Conservation (phyloP, 345 rosid genomes). For the Gossypium stocksii region DNA sequence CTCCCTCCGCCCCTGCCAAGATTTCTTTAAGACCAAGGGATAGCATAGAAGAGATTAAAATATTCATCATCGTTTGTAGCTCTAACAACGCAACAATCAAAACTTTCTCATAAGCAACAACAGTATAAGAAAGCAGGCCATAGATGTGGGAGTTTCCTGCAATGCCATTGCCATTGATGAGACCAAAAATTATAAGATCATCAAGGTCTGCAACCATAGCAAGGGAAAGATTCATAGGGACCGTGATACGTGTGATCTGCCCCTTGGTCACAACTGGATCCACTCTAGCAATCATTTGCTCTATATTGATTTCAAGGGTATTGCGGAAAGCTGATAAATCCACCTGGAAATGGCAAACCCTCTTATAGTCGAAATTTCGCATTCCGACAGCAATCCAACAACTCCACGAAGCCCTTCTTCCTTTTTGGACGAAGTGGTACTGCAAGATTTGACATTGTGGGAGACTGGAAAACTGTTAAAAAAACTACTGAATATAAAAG, state of each 20-base stretch:
- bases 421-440: slow-evolving; percentile 82
- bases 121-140: slow-evolving; percentile 91
- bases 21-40: slow-evolving; percentile 98
- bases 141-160: slow-evolving; percentile 96
- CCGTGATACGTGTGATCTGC: slow-evolving; percentile 73
- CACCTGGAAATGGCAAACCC: slow-evolving; percentile 89
- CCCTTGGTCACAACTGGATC: slow-evolving; percentile 99
- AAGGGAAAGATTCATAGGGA: slow-evolving; percentile 88
- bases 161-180: slow-evolving; percentile 93
- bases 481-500: no score
- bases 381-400: slow-evolving; percentile 90
- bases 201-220: slow-evolving; percentile 99
- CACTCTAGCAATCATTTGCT: slow-evolving; percentile 76
- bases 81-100: slow-evolving; percentile 69
- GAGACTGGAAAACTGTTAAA: not conserved
- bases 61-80: slow-evolving; percentile 89
- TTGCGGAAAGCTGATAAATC: slow-evolving; percentile 77
- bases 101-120: slow-evolving; percentile 90
- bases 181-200: slow-evolving; percentile 95
- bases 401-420: slow-evolving; percentile 80
- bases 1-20: slow-evolving; percentile 20
- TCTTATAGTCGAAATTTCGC: slow-evolving; percentile 95
- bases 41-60: slow-evolving; percentile 78
- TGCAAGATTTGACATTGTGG: slow-evolving; percentile 69
- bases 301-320: slow-evolving; percentile 71